A percentile compares a stretch with the other conserved stretches of the same genome.
phyloP scores from a whole-genome alignment of 2,329 filamentous ascomycete genomes.

The Daldinia eschscholtzii region DNA sequence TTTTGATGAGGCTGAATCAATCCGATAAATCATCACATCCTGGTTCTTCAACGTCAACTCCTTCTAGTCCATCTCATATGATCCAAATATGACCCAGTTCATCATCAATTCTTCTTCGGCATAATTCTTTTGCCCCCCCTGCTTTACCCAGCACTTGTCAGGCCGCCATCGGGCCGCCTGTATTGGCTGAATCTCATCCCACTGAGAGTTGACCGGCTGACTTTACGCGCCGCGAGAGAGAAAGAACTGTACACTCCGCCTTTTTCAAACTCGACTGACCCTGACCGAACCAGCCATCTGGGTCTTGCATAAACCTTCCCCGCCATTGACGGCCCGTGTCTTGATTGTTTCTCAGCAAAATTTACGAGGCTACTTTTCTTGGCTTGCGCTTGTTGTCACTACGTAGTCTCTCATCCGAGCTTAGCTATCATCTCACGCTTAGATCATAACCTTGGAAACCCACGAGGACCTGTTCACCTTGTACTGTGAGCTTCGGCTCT shows the following conservation, averaged over 20 bases:
- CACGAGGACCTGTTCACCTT: slow-evolving; percentile 7
- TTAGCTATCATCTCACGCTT: slow-evolving; percentile 6
- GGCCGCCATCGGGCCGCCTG: slow-evolving; percentile 39
- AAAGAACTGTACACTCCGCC: background rate
- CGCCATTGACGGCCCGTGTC: slow-evolving; percentile 20
- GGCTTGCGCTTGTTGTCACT: background rate
- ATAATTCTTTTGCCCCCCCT: slow-evolving; percentile 22
- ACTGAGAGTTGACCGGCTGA: slow-evolving; percentile 23
- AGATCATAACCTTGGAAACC: slow-evolving; percentile 10
- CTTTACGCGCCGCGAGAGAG: slow-evolving; percentile 22
- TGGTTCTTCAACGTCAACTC: slow-evolving; percentile 48
- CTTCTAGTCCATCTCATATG: slow-evolving; percentile 38
- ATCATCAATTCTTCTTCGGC: slow-evolving; percentile 27
- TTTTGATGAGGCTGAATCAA: slow-evolving; percentile 50
- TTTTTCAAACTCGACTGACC: slow-evolving; percentile 4
- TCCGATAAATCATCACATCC: slow-evolving; percentile 42
- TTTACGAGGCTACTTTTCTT: background rate
- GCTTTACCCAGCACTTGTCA: slow-evolving; percentile 35
- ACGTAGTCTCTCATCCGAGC: background rate
- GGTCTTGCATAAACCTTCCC: slow-evolving; percentile 28
- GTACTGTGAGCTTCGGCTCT: slow-evolving; percentile 33
- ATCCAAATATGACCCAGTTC: slow-evolving; percentile 18
- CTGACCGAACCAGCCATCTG: slow-evolving; percentile 10
- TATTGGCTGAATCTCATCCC: slow-evolving; percentile 29
- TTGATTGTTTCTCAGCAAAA: slow-evolving; percentile 15